Conservation (phyloP, 1,139 yeast species). For the Pichia sp. region DNA sequence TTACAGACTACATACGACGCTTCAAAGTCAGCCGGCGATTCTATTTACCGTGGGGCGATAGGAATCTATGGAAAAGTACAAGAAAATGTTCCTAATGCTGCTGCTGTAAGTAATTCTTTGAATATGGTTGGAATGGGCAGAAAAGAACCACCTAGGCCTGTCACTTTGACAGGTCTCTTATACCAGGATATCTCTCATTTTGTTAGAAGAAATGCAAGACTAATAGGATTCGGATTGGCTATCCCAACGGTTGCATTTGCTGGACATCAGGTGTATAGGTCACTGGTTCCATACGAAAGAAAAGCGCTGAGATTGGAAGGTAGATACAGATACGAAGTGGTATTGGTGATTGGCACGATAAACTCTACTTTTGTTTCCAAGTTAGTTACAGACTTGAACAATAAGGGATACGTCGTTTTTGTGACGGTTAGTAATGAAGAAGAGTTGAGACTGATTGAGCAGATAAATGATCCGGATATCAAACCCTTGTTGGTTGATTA, state of each 20-base stretch:
- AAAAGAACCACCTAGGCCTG: too few relatives aligned
- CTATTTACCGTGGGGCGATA: conserved; percentile 2
- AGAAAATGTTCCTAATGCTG: conserved; percentile 1
- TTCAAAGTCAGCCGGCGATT: conserved; percentile 7
- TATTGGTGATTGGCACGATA: conserved; percentile 70
- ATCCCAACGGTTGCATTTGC: conserved; percentile 7
- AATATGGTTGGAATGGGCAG: conserved; percentile 1
- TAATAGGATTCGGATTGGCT: conserved; percentile 10
- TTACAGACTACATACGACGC: conserved; percentile 6
- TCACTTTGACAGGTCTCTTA: conserved; percentile 1
- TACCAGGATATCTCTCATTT: conserved; percentile 1
- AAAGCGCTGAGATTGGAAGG: conserved; percentile 36
- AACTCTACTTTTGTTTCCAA: conserved; percentile 66
- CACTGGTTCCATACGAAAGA: conserved; percentile 28
- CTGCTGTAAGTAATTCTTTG: neutral
- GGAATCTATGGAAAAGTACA: conserved; percentile 4
- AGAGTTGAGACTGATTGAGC: conserved; percentile 52
- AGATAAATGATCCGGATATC: conserved; percentile 47
- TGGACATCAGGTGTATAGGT: conserved; percentile 8
- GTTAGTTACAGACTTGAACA: conserved; percentile 66
- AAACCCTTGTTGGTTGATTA: conserved; percentile 46
- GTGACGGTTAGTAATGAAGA: conserved; percentile 61
- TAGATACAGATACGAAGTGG: conserved; percentile 46
- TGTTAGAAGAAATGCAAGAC: conserved; percentile 1
- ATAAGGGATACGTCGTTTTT: conserved; percentile 74